Conservation (phyloP, 768 basidiomycete genomes). For the Auriscalpium orientale region DNA sequence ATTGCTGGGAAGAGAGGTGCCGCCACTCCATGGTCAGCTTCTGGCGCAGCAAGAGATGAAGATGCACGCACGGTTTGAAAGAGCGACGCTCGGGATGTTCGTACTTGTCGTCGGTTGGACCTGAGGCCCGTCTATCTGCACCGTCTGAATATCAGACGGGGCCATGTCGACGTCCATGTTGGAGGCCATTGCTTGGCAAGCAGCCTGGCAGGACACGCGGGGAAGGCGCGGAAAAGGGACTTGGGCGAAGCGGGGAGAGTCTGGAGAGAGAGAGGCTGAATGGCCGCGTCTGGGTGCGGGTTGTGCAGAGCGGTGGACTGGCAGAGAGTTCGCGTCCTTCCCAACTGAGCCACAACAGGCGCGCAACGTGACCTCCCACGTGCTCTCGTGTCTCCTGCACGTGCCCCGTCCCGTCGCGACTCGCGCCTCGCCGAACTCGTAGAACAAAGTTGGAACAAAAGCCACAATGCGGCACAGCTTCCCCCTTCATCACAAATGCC, state of each 20-base stretch:
- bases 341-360: not conserved
- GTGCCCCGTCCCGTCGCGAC: not conserved
- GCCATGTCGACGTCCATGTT: conserved; percentile 14
- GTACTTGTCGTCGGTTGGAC: no score
- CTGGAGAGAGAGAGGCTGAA: no score
- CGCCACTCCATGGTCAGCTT: not conserved
- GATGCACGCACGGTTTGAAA: conserved; percentile 2
- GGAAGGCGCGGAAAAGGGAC: no score
- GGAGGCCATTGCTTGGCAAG: conserved; percentile 2
- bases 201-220: no score
- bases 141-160: not conserved
- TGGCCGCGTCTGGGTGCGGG: no score
- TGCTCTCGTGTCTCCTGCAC: not conserved
- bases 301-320: no score
- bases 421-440: not conserved
- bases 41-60: not conserved
- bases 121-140: not conserved
- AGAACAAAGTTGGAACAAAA: no score
- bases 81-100: not conserved
- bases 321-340: not conserved
- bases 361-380: not conserved
- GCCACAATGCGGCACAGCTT: no score
- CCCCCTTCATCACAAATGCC: no score
- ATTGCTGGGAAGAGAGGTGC: not conserved
- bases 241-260: no score